Evolutionary conservation across 202 grass and related monocot genomes (phyloP).

Genomic region (Musa balbisiana): DNA sequence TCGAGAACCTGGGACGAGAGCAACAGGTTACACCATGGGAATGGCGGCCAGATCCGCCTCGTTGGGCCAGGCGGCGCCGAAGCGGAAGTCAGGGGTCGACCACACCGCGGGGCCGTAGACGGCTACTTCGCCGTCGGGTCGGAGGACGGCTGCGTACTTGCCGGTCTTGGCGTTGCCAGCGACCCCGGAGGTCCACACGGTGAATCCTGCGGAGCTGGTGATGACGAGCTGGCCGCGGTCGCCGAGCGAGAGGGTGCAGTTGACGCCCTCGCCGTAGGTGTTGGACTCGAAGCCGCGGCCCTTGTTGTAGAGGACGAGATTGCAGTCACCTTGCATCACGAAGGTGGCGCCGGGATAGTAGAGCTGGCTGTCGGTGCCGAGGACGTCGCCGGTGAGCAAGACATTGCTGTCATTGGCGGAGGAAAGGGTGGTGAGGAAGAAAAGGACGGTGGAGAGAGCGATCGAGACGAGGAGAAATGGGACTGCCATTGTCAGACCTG

Average conservation of each 20-base stretch:
- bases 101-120: conserved; percentile 20
- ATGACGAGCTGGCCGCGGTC: conserved; percentile 16
- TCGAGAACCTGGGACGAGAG: conserved; percentile 8
- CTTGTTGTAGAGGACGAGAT: conserved; percentile 20
- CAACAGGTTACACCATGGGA: not conserved
- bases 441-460: not conserved
- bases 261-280: not conserved
- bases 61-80: too few species aligned
- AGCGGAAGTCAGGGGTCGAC: not conserved
- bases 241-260: conserved; percentile 19
- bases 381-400: conserved; percentile 17
- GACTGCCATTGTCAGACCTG: too few species aligned
- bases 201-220: not conserved
- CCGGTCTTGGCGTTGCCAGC: not conserved
- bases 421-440: not conserved
- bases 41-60: not conserved
- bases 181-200: not conserved
- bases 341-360: not conserved
- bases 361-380: conserved; percentile 7
- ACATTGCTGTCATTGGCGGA: conserved; percentile 16
- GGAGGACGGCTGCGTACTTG: conserved; percentile 24
- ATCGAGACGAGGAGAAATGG: not conserved
- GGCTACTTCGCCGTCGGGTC: conserved; percentile 11
- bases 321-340: conserved; percentile 23
- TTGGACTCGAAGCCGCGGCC: conserved; percentile 1